Percentiles rank a stretch among this genome's conserved stretches.
Conservation (phyloP, 495 filamentous ascomycete species). For the Aspergillus conjunctus region DNA sequence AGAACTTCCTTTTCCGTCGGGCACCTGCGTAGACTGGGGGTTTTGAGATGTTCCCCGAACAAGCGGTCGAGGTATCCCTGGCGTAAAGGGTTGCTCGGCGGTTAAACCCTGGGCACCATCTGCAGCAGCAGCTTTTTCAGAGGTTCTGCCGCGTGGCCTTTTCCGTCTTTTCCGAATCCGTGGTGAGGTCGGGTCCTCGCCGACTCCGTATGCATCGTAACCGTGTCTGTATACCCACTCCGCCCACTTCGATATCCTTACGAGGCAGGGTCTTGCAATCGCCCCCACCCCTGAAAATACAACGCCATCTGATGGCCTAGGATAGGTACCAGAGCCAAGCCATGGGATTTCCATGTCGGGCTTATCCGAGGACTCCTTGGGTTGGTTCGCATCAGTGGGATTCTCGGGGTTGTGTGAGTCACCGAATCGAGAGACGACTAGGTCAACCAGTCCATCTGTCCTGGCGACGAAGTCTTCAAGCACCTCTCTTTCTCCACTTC, state of each 20-base stretch:
- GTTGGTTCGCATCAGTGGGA: constrained; percentile 11
- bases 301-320: constrained; percentile 74
- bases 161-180: constrained; percentile 46
- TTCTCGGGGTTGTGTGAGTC: constrained; percentile 36
- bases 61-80: constrained; percentile 50
- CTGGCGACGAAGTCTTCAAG: constrained; percentile 74
- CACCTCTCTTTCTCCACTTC: constrained; percentile 87
- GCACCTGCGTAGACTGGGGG: constrained; percentile 27
- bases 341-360: constrained; percentile 42
- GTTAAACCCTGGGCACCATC: constrained; percentile 22
- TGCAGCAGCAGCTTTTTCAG: constrained; percentile 13
- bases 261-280: constrained; percentile 64
- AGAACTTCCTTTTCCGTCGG: constrained; percentile 12
- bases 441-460: constrained; percentile 72
- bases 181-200: constrained; percentile 66
- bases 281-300: constrained; percentile 79
- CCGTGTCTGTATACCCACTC: constrained; percentile 80
- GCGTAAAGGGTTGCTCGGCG: constrained; percentile 35
- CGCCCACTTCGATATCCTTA: constrained; percentile 76
- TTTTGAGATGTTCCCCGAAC: constrained; percentile 34
- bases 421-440: constrained; percentile 86
- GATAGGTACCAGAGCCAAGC: constrained; percentile 65
- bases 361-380: background rate
- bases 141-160: constrained; percentile 24
- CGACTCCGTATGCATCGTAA: constrained; percentile 76